phyloP scores from a whole-genome alignment of 805 yeast genomes.

The Lipomyces sp. region DNA sequence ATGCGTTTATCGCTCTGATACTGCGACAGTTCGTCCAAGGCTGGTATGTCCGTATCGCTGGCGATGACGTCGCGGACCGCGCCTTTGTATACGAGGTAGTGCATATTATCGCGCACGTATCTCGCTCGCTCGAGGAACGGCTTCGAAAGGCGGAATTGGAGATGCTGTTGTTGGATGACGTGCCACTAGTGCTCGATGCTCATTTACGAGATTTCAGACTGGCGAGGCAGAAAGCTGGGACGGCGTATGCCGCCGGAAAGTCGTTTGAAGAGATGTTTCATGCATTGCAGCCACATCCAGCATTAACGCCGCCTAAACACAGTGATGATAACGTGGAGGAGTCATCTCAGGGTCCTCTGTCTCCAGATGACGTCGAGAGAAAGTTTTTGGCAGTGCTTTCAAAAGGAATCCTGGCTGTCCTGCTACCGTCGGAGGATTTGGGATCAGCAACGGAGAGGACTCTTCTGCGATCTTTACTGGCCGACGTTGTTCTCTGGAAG shows the following conservation, averaged over 20 bases:
- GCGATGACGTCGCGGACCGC: conserved; percentile 45
- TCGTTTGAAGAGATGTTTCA: conserved; percentile 48
- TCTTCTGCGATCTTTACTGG: conserved; percentile 50
- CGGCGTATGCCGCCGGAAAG: conserved; percentile 45
- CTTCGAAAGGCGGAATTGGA: conserved; percentile 45
- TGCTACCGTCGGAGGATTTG: conserved; percentile 51
- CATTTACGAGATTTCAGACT: conserved; percentile 47
- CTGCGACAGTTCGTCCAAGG: conserved; percentile 53
- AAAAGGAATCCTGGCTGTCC: conserved; percentile 45
- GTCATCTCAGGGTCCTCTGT: neutral
- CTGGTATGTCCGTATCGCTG: conserved; percentile 53
- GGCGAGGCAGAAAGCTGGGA: conserved; percentile 42
- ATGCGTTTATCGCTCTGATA: conserved; percentile 54
- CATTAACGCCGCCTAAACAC: conserved; percentile 39
- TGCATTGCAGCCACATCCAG: conserved; percentile 46
- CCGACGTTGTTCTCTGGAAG: conserved; percentile 52
- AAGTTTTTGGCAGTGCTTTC: conserved; percentile 49
- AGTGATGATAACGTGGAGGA: conserved; percentile 2
- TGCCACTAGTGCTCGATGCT: conserved; percentile 50
- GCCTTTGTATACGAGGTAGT: conserved; percentile 52
- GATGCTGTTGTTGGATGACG: conserved; percentile 51
- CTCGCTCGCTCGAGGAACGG: conserved; percentile 48
- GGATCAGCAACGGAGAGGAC: conserved; percentile 50
- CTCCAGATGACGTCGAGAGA: conserved; percentile 37
- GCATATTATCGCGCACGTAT: conserved; percentile 49